These are phyloP conservation scores for Cadophora gregata DNA, from an alignment of 2,329 filamentous ascomycete genomes.

Conservation along the genomic window DNA sequence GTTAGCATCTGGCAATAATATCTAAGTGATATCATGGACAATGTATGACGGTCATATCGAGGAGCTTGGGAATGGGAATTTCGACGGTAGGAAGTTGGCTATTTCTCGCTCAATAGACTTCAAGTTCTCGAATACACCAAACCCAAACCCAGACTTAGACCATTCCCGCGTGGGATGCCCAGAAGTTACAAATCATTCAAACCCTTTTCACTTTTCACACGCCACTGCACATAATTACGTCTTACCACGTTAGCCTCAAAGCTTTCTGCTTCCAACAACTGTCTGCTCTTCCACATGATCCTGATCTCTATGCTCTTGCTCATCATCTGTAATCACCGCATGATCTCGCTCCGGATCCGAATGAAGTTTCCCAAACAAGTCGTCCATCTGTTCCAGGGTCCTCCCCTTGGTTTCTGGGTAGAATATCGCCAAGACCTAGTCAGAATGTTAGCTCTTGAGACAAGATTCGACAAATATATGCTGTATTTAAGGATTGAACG, in stretches of 20 bases:
- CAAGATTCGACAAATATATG: neutral
- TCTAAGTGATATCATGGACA: no score
- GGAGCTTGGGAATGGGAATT: no score
- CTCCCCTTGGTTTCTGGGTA: conserved; percentile 56
- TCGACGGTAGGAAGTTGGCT: no score
- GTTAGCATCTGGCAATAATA: no score
- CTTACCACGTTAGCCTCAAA: neutral
- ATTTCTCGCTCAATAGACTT: no score
- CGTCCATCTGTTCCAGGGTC: conserved; percentile 53
- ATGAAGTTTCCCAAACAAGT: conserved; percentile 44
- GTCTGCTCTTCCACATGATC: neutral
- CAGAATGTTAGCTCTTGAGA: conserved; percentile 20
- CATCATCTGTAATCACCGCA: neutral
- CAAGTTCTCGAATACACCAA: no score
- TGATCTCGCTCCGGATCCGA: conserved; percentile 14
- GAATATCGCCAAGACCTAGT: conserved; percentile 49
- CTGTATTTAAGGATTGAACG: neutral
- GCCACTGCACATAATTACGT: no score
- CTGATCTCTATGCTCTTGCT: neutral
- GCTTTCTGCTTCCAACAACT: neutral
- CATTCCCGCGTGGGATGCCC: no score
- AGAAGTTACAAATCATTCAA: no score
- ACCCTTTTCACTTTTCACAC: no score
- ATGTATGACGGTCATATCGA: no score
- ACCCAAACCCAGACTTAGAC: no score